Conservation (phyloP, 176 grass and related monocot species). For the Carex pumila region DNA sequence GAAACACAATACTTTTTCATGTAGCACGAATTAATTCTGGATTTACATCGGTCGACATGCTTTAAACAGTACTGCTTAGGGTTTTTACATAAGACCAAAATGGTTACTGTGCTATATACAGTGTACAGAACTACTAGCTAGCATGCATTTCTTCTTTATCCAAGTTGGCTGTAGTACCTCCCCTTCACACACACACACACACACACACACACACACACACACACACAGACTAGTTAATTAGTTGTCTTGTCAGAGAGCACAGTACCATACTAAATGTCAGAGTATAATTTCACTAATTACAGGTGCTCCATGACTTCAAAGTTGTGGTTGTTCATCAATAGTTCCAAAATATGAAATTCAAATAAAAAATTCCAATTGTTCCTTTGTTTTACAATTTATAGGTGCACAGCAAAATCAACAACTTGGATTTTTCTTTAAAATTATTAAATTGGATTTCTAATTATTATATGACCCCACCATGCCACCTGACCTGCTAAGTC, state of each 20-base stretch:
- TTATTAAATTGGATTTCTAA: not conserved
- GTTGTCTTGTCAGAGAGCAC: constrained; percentile 1
- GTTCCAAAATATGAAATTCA: not conserved
- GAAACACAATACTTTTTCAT: not conserved
- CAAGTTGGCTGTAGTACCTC: not conserved
- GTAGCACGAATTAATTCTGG: not conserved
- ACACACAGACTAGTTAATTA: not conserved
- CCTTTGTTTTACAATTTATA: not conserved
- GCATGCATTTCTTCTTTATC: not conserved
- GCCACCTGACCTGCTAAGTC: not conserved
- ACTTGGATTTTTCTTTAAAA: not conserved
- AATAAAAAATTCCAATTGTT: not conserved
- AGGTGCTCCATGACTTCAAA: not conserved
- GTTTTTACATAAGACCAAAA: not conserved
- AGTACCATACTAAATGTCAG: constrained; percentile 10
- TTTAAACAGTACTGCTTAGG: not conserved
- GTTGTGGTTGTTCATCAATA: not conserved
- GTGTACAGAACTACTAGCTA: not conserved
- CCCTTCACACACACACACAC: not conserved
- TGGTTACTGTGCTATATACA: not conserved
- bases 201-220: not conserved
- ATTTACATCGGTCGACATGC: not conserved
- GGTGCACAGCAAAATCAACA: not conserved
- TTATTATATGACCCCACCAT: not conserved
- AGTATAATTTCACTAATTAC: not conserved